Percentiles rank a stretch among this genome's conserved stretches.
phyloP scores from a whole-genome alignment of 2,329 filamentous ascomycete genomes.

The Fusarium pseudocircinatum region DNA sequence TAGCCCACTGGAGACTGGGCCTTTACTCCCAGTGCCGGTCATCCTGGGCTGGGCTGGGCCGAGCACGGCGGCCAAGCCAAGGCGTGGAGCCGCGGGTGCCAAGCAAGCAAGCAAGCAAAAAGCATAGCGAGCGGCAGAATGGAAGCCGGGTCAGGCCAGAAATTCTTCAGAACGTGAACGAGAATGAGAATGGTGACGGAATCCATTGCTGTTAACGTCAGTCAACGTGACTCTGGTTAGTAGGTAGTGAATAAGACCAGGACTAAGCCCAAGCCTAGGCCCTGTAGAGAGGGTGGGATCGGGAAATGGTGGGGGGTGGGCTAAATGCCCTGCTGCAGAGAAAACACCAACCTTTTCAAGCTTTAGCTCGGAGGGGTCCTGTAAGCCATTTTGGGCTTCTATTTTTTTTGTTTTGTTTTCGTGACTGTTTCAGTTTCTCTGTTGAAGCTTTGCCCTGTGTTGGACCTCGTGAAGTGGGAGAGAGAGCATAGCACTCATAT shows the following conservation, averaged over 20 bases:
- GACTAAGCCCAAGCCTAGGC: conserved; percentile 3
- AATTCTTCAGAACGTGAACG: neutral
- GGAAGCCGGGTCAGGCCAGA: conserved; percentile 18
- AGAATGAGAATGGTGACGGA: conserved; percentile 30
- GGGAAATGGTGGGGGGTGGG: conserved; percentile 34
- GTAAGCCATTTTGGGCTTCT: conserved; percentile 10
- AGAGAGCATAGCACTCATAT: neutral
- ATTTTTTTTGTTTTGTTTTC: conserved; percentile 5
- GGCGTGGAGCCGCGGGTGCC: conserved; percentile 16
- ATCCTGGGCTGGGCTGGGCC: conserved; percentile 8
- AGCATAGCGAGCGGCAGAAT: conserved; percentile 6
- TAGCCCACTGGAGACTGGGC: conserved; percentile 23
- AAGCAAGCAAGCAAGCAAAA: neutral
- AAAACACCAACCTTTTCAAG: conserved; percentile 22
- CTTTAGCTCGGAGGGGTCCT: conserved; percentile 25
- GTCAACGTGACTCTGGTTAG: neutral
- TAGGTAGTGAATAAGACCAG: neutral
- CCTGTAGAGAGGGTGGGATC: conserved; percentile 33
- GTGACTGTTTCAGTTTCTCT: neutral
- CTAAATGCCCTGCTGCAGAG: neutral
- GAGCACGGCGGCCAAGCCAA: conserved; percentile 9
- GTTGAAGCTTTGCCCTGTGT: neutral
- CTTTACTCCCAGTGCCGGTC: conserved; percentile 26
- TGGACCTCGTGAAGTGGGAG: neutral
- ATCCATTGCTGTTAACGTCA: conserved; percentile 16